A percentile compares a stretch with the other conserved stretches of the same genome.
Conservation (phyloP, 441 rosid species). For the Pelargonium fulgidum region DNA sequence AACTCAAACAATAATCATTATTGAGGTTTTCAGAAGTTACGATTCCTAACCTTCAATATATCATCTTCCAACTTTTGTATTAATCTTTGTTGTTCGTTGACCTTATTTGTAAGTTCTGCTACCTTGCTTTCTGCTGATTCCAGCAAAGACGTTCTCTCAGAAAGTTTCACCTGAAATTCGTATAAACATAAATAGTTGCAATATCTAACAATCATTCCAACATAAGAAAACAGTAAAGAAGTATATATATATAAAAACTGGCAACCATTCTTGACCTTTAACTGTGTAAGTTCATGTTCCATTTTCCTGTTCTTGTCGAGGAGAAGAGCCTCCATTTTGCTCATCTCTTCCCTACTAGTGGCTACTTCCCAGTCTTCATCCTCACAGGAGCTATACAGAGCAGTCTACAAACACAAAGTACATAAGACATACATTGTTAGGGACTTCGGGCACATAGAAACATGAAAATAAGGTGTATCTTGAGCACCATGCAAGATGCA, state of each 20-base stretch:
- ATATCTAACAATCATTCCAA: constrained; percentile 3
- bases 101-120: constrained; percentile 60
- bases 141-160: constrained; percentile 67
- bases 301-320: constrained; percentile 96
- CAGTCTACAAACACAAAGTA: constrained; percentile 52
- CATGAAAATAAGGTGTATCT: too few species aligned
- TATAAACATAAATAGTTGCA: constrained; percentile 16
- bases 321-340: constrained; percentile 97
- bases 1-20: neutral
- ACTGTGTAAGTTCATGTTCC: constrained; percentile 95
- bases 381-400: constrained; percentile 94
- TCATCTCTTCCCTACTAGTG: constrained; percentile 90
- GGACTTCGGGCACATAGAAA: neutral
- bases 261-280: constrained; percentile 47
- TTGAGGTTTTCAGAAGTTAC: constrained; percentile 20
- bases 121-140: constrained; percentile 76
- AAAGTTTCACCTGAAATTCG: constrained; percentile 66
- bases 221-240: constrained; percentile 9
- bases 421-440: neutral
- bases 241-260: neutral
- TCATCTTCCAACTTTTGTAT: constrained; percentile 98
- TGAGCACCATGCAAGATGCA: too few species aligned
- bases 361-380: constrained; percentile 99
- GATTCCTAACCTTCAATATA: constrained; percentile 65
- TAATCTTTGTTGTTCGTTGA: constrained; percentile 72